Base-by-base conservation (phyloP, 2,329 filamentous ascomycete genomes). In the Curvularia hawaiiensis region DNA sequence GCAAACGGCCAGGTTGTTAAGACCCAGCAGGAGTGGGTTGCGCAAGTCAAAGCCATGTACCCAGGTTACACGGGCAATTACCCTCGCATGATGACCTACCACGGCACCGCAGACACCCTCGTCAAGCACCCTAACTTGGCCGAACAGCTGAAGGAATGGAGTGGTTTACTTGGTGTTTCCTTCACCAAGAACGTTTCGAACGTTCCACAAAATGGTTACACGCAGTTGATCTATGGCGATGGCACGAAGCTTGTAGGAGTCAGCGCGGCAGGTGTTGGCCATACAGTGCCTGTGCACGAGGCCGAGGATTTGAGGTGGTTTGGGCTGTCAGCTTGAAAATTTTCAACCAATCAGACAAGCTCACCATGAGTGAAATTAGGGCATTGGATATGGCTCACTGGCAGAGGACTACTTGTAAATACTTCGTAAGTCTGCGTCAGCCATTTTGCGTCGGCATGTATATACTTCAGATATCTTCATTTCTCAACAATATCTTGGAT, bases 21-120 rank as follows among this genome's bases (percentile, higher is more conserved):
- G 48, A 62, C 59, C 3, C 54, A 55, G 10, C 59, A 51, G 10
- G 45, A 77, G 41, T 78, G 76, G 76, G 75, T 63, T 7, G 56
- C 62, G 1, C 64, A 71, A 24, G 77, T 70, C 20, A 67, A 66
- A 22, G 68, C 68, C n/a, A 71, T 71, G 52, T 77, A 75, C 56
- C 73, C 76, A 3, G 71, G 71, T 2, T 79, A 75, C 50, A 68
- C 28, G 2, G 76, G 76, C n/a, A 51, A 59, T 4, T 70, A 74
- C 22, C 75, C 77, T 1, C 66, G 71, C 30, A 65, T 79, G 66
- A 65, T 70, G 57, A 74, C 73, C 11, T 77, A 65, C 58, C 77
- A 78, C 44, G 77, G 77, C 16, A 68, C 67, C 12, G 65, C 59
- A n/a, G 77, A 79, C 51, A 61, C 54, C 2, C 60, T 73, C 8